Evolutionary conservation across 2,329 filamentous ascomycete species (phyloP).

Genomic region (Fusarium coicis): DNA sequence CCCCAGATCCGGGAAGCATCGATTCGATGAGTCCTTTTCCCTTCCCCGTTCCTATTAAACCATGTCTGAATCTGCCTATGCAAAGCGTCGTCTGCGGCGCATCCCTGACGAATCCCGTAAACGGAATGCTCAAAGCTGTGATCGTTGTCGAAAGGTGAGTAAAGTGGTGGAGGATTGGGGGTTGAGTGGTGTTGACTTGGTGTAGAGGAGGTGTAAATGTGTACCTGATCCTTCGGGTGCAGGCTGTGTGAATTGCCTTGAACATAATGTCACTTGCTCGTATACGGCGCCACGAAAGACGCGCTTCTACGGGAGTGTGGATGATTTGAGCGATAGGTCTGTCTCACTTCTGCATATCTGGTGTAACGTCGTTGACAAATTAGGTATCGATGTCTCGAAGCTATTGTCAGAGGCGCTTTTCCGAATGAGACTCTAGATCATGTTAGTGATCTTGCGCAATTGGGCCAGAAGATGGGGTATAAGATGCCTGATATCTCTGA

Average conservation of each 20-base stretch:
- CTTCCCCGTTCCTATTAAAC: neutral
- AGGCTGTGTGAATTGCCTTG: slow-evolving; percentile 48
- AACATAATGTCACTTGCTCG: slow-evolving; percentile 48
- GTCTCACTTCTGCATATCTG: neutral
- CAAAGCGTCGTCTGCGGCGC: slow-evolving; percentile 46
- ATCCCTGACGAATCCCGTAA: slow-evolving; percentile 51
- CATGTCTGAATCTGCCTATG: slow-evolving; percentile 36
- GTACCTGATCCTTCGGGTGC: slow-evolving; percentile 45
- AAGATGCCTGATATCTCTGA: slow-evolving; percentile 49
- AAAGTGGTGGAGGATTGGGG: no score
- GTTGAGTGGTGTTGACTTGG: neutral
- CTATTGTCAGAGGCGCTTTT: slow-evolving; percentile 50
- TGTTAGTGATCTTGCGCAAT: slow-evolving; percentile 44
- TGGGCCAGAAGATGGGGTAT: slow-evolving; percentile 47
- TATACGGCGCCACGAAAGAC: slow-evolving; percentile 51
- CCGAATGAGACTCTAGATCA: slow-evolving; percentile 47
- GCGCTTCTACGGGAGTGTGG: slow-evolving; percentile 52
- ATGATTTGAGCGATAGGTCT: slow-evolving; percentile 51
- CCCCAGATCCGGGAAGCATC: slow-evolving; percentile 18
- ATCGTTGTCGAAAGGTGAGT: slow-evolving; percentile 49
- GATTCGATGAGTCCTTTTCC: slow-evolving; percentile 30
- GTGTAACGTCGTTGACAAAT: neutral
- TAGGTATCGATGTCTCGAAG: slow-evolving; percentile 51
- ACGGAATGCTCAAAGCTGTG: slow-evolving; percentile 50
- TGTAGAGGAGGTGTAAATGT: slow-evolving; percentile 48